phyloP scores from a whole-genome alignment of 768 basidiomycete species.

The Suillus brevipes region DNA sequence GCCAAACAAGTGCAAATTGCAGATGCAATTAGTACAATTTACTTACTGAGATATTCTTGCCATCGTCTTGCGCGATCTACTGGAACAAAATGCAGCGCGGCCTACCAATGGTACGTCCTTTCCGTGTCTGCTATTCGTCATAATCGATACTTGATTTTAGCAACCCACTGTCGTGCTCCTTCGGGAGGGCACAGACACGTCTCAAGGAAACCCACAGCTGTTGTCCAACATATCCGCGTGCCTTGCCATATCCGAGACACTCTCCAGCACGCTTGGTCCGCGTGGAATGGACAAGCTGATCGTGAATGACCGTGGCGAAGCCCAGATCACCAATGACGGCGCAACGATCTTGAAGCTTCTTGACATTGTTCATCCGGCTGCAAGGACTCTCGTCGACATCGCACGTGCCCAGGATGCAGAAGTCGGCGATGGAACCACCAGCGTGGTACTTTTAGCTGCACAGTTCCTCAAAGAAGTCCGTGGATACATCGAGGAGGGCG shows the following conservation, averaged over 20 bases:
- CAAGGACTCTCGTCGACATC: constrained; percentile 96
- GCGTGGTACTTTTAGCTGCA: constrained; percentile 90
- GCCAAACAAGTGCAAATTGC: constrained; percentile 26
- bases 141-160: constrained; percentile 41
- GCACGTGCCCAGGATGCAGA: constrained; percentile 98
- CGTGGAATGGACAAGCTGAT: constrained; percentile 99
- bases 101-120: constrained; percentile 66
- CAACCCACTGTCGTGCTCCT: constrained; percentile 98
- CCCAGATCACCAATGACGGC: constrained; percentile 99
- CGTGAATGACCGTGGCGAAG: constrained; percentile 89
- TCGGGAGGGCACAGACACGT: constrained; percentile 93
- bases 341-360: constrained; percentile 97
- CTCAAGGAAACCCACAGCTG: constrained; percentile 89
- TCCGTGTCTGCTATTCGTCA: not conserved
- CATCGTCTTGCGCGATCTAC: constrained; percentile 15
- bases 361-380: constrained; percentile 97
- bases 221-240: constrained; percentile 97
- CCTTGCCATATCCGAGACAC: constrained; percentile 87
- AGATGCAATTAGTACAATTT: not conserved
- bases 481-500: constrained; percentile 92
- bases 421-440: constrained; percentile 97
- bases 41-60: constrained; percentile 10
- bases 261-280: constrained; percentile 94
- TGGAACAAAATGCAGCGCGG: constrained; percentile 75
- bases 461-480: constrained; percentile 93